These are phyloP conservation scores for Ciborinia camelliae DNA, from an alignment of 2,329 filamentous ascomycete genomes.

Conservation along the genomic window DNA sequence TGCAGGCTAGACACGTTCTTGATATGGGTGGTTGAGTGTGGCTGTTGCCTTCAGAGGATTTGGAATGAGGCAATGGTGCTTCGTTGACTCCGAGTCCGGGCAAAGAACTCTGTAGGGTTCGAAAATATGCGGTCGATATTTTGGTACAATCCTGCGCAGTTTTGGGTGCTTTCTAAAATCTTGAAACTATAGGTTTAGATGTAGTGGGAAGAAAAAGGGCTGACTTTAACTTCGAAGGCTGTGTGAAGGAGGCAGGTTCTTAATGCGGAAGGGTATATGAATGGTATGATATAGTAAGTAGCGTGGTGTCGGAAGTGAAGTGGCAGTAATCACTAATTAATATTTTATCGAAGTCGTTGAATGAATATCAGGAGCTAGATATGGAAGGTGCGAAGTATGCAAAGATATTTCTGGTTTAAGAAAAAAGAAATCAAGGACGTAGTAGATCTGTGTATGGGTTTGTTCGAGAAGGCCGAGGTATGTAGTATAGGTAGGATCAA, in stretches of 20 bases:
- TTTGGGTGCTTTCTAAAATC: constrained; percentile 1
- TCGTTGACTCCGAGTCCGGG: constrained; percentile 12
- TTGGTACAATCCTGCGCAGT: constrained; percentile 10
- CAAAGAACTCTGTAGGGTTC: not conserved
- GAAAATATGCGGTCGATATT: constrained; percentile 12
- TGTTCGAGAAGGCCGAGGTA: constrained; percentile 3
- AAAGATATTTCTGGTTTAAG: not conserved
- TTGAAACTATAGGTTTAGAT: constrained; percentile 4
- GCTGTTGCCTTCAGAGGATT: constrained; percentile 13
- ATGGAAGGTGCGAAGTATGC: constrained; percentile 4
- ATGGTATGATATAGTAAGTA: constrained; percentile 9
- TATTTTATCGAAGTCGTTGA: constrained; percentile 3
- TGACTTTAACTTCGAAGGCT: constrained; percentile 1
- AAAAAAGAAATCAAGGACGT: constrained; percentile 1
- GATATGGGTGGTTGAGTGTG: constrained; percentile 9
- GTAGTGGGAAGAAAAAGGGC: constrained; percentile 2
- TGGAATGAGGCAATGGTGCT: constrained; percentile 12
- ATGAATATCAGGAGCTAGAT: constrained; percentile 1
- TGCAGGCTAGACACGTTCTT: constrained; percentile 17
- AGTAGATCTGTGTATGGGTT: not conserved
- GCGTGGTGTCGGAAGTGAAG: not conserved
- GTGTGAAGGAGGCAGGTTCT: not conserved
- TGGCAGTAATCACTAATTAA: constrained; percentile 1
- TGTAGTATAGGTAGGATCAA: not conserved
- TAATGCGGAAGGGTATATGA: not conserved